Conservation (phyloP, 2,329 filamentous ascomycete species). For the Thermomyces lanuginosus region DNA sequence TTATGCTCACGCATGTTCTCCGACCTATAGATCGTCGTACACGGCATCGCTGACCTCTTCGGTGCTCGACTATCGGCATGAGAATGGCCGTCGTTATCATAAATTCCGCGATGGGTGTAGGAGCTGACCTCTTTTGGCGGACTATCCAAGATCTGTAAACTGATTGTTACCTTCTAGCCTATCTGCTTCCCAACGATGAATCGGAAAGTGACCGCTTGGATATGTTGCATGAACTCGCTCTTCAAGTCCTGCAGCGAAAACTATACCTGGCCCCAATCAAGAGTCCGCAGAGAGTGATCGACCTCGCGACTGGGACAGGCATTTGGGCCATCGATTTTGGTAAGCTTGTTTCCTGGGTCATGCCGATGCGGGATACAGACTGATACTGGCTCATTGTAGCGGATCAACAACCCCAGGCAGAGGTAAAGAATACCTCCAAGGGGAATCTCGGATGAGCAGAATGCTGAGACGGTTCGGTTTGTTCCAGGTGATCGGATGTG, state of each 20-base stretch:
- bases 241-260: constrained; percentile 8
- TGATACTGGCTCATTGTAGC: constrained; percentile 2
- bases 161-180: no score
- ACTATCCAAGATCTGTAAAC: no score
- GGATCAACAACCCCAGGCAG: constrained; percentile 11
- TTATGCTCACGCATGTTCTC: no score
- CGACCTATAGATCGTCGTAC: no score
- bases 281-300: constrained; percentile 14
- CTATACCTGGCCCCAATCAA: constrained; percentile 7
- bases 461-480: no score
- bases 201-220: constrained; percentile 11
- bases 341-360: constrained; percentile 11
- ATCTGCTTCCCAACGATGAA: constrained; percentile 20
- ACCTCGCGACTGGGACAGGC: constrained; percentile 21
- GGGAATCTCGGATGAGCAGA: no score
- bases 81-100: no score
- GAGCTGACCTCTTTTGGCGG: no score
- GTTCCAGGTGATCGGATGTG: no score
- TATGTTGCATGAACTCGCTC: constrained; percentile 12
- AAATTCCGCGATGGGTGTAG: no score
- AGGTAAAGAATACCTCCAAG: not conserved
- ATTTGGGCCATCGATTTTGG: constrained; percentile 25
- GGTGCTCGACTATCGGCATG: no score
- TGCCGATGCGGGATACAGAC: not conserved
- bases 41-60: no score